phyloP scores from a whole-genome alignment of 1,284 basidiomycete genomes.

The Ceratobasidium sp. region DNA sequence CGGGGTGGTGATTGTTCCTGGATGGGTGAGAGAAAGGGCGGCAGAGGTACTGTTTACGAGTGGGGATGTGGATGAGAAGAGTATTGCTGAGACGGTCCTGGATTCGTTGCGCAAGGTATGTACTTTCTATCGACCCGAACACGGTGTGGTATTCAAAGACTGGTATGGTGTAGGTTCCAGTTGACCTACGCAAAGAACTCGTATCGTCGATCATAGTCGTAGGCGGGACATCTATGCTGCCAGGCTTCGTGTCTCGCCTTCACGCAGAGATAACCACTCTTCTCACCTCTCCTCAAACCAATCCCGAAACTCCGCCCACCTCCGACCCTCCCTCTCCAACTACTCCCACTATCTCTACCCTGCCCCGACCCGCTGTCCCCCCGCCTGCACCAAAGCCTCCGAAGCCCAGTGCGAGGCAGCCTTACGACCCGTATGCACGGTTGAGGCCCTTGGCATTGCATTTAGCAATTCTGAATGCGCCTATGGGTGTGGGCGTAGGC shows the following conservation, averaged over 20 bases:
- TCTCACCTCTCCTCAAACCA: conserved; percentile 60
- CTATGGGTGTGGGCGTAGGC: conserved; percentile 53
- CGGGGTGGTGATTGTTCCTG: conserved; percentile 86
- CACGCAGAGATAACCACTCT: conserved; percentile 76
- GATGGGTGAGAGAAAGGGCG: conserved; percentile 92
- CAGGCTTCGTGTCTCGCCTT: conserved; percentile 89
- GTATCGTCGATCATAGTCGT: conserved; percentile 83
- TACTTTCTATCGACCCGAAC: conserved; percentile 17
- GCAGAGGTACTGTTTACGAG: conserved; percentile 91
- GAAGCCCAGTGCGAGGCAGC: conserved; percentile 47
- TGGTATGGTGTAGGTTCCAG: conserved; percentile 69
- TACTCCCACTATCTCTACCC: conserved; percentile 42
- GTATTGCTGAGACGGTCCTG: conserved; percentile 82
- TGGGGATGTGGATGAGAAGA: conserved; percentile 86
- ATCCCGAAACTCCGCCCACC: conserved; percentile 35
- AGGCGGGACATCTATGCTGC: conserved; percentile 91
- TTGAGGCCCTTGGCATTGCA: conserved; percentile 75
- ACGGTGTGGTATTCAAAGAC: conserved; percentile 19
- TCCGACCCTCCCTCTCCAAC: conserved; percentile 47
- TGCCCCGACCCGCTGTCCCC: conserved; percentile 39
- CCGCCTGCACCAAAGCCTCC: neutral
- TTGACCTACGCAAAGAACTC: conserved; percentile 86
- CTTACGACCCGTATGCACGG: conserved; percentile 75
- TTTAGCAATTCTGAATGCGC: conserved; percentile 86
- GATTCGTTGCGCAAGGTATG: conserved; percentile 79